Conservation (phyloP, 2,329 filamentous ascomycete genomes). For the Sporothrix brasiliensis region DNA sequence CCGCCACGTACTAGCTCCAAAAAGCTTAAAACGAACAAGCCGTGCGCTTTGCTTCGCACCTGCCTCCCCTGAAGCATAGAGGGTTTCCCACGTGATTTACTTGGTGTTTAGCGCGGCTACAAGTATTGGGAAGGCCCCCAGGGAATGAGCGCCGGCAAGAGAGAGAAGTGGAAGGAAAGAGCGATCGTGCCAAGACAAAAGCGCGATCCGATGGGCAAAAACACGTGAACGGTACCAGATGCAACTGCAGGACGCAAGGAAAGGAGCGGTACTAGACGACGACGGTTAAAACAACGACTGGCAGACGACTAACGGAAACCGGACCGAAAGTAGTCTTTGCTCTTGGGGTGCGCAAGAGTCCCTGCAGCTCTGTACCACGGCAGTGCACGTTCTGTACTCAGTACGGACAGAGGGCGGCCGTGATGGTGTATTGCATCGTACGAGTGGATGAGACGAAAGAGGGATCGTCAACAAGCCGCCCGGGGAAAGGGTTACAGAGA, state of each 20-base stretch:
- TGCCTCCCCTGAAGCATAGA: neutral
- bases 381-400: neutral
- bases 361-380: neutral
- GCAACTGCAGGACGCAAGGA: neutral
- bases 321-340: neutral
- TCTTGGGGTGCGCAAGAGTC: neutral
- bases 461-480: neutral
- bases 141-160: neutral
- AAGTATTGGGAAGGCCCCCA: neutral
- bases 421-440: neutral
- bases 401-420: neutral
- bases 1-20: neutral
- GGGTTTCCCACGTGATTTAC: conserved; percentile 18
- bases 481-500: neutral
- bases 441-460: neutral
- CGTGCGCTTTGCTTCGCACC: neutral
- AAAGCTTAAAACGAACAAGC: neutral
- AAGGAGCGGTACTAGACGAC: neutral
- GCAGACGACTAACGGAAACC: conserved; percentile 5
- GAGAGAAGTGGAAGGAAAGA: neutral
- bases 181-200: neutral
- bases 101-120: neutral
- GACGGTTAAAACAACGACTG: neutral
- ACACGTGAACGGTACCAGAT: neutral
- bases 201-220: neutral